These are phyloP conservation scores for Secale cereale DNA, from an alignment of 176 grass and related monocot species.

Conservation along the genomic window DNA sequence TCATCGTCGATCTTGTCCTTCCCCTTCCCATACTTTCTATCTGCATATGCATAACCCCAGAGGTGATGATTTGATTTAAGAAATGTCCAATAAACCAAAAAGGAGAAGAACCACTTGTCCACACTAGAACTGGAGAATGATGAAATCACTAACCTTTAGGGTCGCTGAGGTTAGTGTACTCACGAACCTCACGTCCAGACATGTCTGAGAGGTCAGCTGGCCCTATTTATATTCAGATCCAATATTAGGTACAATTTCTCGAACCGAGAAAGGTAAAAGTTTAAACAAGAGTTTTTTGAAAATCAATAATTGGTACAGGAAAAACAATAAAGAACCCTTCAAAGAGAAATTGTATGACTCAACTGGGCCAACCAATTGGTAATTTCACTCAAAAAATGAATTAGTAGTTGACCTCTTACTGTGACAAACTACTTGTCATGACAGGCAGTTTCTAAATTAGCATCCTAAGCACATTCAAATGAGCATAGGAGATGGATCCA, in stretches of 20 bases:
- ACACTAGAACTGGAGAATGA: neutral
- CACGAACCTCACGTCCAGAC: slow-evolving; percentile 92
- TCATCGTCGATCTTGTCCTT: slow-evolving; percentile 98
- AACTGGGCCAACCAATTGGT: neutral
- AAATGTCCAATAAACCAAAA: neutral
- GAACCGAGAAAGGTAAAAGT: neutral
- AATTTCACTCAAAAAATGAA: neutral
- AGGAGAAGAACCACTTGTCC: neutral
- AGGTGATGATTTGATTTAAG: neutral
- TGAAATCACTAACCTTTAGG: slow-evolving; percentile 66
- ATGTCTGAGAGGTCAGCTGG: slow-evolving; percentile 30
- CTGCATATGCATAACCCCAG: slow-evolving; percentile 29
- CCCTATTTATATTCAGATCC: neutral
- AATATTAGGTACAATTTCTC: neutral
- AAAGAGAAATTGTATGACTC: neutral
- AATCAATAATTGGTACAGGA: neutral
- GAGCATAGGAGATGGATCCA: no score
- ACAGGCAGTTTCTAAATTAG: neutral
- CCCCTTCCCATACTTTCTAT: slow-evolving; percentile 90
- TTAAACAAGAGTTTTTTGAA: neutral
- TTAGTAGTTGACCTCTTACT: neutral
- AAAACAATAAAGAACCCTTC: neutral
- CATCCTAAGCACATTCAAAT: neutral
- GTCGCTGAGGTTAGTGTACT: slow-evolving; percentile 99
- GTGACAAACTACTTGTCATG: neutral